Percentiles rank a stretch among this genome's conserved stretches.
Evolutionary conservation across 768 basidiomycete species (phyloP).

Genomic region (Termitomyces sp.): DNA sequence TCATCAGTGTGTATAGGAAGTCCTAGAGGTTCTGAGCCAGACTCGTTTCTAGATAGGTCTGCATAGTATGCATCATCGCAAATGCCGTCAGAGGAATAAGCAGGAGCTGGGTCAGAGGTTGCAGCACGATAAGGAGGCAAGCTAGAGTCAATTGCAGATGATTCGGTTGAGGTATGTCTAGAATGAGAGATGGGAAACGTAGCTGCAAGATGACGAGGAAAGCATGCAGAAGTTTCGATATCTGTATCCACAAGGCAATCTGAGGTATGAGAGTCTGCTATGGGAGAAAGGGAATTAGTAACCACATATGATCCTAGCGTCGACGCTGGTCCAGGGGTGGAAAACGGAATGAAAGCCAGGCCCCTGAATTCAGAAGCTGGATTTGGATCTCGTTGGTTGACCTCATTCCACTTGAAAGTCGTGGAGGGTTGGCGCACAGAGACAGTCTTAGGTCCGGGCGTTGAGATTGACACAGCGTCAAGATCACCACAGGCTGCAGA

Average conservation of each 20-base stretch:
- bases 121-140: conserved; percentile 9
- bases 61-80: conserved; percentile 9
- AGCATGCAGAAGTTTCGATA: not conserved
- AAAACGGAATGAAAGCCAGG: conserved; percentile 12
- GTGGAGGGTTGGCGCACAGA: not conserved
- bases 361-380: not conserved
- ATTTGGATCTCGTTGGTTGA: not conserved
- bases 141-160: not conserved
- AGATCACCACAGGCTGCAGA: not conserved
- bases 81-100: conserved; percentile 15
- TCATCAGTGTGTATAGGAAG: not conserved
- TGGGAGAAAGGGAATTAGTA: not conserved
- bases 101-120: conserved; percentile 11
- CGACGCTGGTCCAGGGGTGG: conserved; percentile 15
- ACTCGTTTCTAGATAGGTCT: conserved; percentile 13
- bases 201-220: not conserved
- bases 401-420: not conserved
- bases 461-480: not conserved
- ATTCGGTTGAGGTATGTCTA: not conserved
- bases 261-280: not conserved
- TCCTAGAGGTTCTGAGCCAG: conserved; percentile 10
- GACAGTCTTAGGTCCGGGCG: not conserved
- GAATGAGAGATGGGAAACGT: not conserved
- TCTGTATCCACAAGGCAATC: not conserved
- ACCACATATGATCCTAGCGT: not conserved